Percentiles rank a stretch among this genome's conserved stretches.
phyloP scores from a whole-genome alignment of 2,329 filamentous ascomycete species.

The Cephalotrichum gorgonifer region DNA sequence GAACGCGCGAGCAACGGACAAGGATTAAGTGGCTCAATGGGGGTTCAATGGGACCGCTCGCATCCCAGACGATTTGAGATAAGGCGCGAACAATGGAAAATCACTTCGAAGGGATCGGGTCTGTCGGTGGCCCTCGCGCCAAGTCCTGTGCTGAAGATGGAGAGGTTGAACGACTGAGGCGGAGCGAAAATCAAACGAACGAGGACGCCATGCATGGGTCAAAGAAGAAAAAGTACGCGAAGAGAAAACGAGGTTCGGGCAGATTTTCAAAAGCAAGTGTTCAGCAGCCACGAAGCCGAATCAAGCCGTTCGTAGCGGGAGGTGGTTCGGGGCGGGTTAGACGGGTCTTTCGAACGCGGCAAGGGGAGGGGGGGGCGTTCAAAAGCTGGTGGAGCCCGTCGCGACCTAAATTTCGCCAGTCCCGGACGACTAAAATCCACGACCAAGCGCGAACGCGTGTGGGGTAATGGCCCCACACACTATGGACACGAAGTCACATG shows the following conservation, averaged over 20 bases:
- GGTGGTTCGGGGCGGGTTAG: background rate
- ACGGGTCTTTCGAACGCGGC: background rate
- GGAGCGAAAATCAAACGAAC: background rate
- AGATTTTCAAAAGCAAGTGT: background rate
- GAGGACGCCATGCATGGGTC: background rate
- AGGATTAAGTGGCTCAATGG: background rate
- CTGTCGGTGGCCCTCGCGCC: no score
- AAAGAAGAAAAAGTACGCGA: background rate
- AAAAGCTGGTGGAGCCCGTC: background rate
- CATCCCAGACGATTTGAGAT: background rate
- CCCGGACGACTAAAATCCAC: background rate
- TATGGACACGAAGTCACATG: background rate
- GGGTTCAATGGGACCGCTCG: no score
- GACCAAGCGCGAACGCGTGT: background rate
- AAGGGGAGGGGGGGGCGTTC: background rate
- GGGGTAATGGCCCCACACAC: background rate
- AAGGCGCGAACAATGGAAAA: background rate
- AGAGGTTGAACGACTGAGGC: background rate
- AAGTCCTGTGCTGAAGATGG: no score
- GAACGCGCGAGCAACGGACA: background rate
- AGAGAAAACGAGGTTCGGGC: background rate
- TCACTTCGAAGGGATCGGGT: no score
- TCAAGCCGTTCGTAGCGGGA: background rate
- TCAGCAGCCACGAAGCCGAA: background rate
- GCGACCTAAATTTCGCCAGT: background rate